Evolutionary conservation across 805 yeast species (phyloP), one percentile per base, ranked within the genome.

Genomic region (Wickerhamiella nectarea): DNA sequence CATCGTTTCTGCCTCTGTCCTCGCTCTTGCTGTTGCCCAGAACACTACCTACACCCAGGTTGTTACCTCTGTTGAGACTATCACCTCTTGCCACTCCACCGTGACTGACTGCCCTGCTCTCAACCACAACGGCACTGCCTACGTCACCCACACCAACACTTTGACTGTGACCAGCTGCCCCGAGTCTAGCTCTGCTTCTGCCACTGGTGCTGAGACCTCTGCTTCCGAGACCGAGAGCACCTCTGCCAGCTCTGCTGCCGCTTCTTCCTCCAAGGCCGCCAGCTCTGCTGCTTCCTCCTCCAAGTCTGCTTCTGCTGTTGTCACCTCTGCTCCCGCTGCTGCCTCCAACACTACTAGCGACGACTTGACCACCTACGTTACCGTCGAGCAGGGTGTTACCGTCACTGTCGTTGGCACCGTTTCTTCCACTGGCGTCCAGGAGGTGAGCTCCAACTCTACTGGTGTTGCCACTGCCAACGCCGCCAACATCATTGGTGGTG

Each of bases 81-180:
- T 69, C 66, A 67, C 71, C 54, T 61, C 66, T 46, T 70, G 74
- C 61, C 37, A 20, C 15, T 21, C 15, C 25, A 25, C 31, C 18
- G 43, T 40, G 33, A 34, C 44, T 20, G 39, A 28, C 44, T 34
- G 39, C 44, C 39, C 44, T 35, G 43, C 43, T 15, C 50, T 5
- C 28, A 39, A 60, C 37, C 59, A 63, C 48, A 44, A 44, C 25
- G 41, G 45, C 25, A 42, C 47, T 15, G 47, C 44, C 29, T 34
- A 34, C 35, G 62, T 55, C 14, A 50, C 52, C 38, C 48, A 60
- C 50, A 61, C 67, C 50, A 62, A 67, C 51, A 56, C 66, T 56
- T 70, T 60, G 49, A 69, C 74, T 59, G 59, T 69, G 65, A 67
- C 71, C 53, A 59, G 66, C 48, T 70, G 74, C 61, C 38, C 42